Evolutionary conservation across 192 early-diverging fungal species (phyloP).

Genomic region (Coemansia asiatica): DNA sequence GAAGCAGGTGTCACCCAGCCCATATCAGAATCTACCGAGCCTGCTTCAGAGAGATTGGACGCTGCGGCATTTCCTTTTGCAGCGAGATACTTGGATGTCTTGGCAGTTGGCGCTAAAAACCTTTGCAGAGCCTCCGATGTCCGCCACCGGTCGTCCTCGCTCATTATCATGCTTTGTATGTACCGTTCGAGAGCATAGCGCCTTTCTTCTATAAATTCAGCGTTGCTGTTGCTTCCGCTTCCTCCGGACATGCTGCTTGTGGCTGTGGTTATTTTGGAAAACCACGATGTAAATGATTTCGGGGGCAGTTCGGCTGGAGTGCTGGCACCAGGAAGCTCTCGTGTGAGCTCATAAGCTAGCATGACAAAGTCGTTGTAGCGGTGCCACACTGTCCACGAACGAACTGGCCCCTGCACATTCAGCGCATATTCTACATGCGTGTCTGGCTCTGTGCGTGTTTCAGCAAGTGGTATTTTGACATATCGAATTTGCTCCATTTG

Average conservation of each 20-base stretch:
- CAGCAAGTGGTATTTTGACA: conserved; percentile 45
- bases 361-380: conserved; percentile 80
- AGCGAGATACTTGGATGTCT: conserved; percentile 57
- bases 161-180: conserved; percentile 68
- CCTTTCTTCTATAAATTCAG: conserved; percentile 66
- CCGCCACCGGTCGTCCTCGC: conserved; percentile 77
- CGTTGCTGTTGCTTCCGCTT: conserved; percentile 14
- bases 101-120: conserved; percentile 62
- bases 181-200: conserved; percentile 76
- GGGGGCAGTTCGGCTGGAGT: conserved; percentile 68
- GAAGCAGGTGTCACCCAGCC: conserved; percentile 66
- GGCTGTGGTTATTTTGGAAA: conserved; percentile 27
- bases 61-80: conserved; percentile 20
- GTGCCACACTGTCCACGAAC: conserved; percentile 87
- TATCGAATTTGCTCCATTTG: conserved; percentile 57
- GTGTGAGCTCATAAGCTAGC: conserved; percentile 62
- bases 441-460: conserved; percentile 48
- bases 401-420: conserved; percentile 71
- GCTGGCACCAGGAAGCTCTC: conserved; percentile 65
- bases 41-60: conserved; percentile 35
- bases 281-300: conserved; percentile 69
- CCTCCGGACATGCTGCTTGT: conserved; percentile 11
- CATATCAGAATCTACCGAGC: conserved; percentile 20
- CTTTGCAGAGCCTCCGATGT: conserved; percentile 67
- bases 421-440: conserved; percentile 72